Conservation (phyloP, 345 rosid species). For the Streptanthus diversifolius region DNA sequence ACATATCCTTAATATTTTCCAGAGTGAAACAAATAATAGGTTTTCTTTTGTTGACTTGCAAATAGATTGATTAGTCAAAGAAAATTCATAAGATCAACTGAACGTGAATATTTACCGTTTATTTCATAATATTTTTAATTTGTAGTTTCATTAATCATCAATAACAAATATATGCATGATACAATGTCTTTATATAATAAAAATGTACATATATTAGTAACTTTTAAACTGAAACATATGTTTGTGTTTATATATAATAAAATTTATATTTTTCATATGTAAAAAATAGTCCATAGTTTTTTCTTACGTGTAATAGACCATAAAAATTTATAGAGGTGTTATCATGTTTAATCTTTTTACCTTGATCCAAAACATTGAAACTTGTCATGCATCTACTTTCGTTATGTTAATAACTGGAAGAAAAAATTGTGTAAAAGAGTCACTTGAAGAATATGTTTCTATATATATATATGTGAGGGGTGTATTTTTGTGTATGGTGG, state of each 20-base stretch:
- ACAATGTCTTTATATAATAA: not conserved
- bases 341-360: not conserved
- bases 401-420: not conserved
- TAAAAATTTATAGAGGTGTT: not conserved
- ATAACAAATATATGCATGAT: too few species aligned
- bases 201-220: not conserved
- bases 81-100: not conserved
- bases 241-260: not conserved
- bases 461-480: not conserved
- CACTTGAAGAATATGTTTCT: not conserved
- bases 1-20: not conserved
- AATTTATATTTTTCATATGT: not conserved
- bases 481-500: constrained; percentile 27
- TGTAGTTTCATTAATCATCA: not conserved
- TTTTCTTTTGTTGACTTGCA: not conserved
- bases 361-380: not conserved
- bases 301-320: not conserved
- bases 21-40: not conserved
- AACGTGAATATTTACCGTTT: not conserved
- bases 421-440: not conserved
- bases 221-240: not conserved
- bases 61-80: not conserved
- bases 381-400: not conserved
- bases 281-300: not conserved
- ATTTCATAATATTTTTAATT: not conserved